Conservation (phyloP, 2,329 filamentous ascomycete species). For the Drechslera avenae region DNA sequence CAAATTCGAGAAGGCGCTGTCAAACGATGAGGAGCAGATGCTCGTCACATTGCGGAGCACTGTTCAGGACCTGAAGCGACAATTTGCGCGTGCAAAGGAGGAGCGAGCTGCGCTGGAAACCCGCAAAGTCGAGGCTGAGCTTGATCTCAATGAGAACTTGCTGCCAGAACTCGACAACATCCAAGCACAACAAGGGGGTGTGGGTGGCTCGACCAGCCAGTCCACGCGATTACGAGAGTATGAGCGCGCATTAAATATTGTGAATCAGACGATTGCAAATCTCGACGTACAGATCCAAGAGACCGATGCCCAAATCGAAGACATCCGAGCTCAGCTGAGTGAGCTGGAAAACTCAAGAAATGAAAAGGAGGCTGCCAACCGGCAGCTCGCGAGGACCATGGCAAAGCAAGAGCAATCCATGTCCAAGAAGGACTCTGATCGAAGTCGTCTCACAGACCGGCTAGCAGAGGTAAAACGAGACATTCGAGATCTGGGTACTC, state of each 20-base stretch:
- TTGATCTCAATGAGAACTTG: conserved; percentile 87
- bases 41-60: conserved; percentile 72
- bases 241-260: conserved; percentile 79
- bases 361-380: conserved; percentile 72
- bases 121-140: conserved; percentile 81
- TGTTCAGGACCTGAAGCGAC: conserved; percentile 74
- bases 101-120: conserved; percentile 77
- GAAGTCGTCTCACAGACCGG: conserved; percentile 76
- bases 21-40: conserved; percentile 78
- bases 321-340: conserved; percentile 59
- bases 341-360: conserved; percentile 64
- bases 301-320: conserved; percentile 74
- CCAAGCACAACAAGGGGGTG: conserved; percentile 48
- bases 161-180: conserved; percentile 87
- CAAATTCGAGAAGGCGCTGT: conserved; percentile 90
- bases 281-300: conserved; percentile 73
- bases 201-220: conserved; percentile 59
- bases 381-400: conserved; percentile 77
- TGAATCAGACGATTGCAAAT: conserved; percentile 69
- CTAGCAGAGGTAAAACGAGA: conserved; percentile 82
- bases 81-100: conserved; percentile 76
- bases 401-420: conserved; percentile 86
- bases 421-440: conserved; percentile 90
- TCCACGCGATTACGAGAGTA: conserved; percentile 72
- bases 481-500: conserved; percentile 88